Base-by-base conservation (phyloP, 176 grass and related monocot genomes). In the Triticum urartu region DNA sequence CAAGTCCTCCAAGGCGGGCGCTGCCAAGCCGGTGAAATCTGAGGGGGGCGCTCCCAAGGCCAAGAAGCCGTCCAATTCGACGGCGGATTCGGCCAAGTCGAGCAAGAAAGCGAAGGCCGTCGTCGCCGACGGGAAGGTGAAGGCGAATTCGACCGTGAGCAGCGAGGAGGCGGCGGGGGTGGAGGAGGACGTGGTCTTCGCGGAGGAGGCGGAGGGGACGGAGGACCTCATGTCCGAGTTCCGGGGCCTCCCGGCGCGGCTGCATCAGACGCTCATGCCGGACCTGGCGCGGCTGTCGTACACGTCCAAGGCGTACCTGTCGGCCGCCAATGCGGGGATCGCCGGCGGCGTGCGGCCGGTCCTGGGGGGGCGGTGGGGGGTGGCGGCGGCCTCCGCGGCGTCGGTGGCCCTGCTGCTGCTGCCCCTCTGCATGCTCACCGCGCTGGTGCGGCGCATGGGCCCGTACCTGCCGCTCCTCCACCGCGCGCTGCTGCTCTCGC, bases 301-400 rank as follows among this genome's bases (percentile, higher is more conserved):
- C 87, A 91, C 88, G 32, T 97, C 97, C 20, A 96, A 94, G 73
- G 85, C 91, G 12, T 99, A 99, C 92, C 88, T 99, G 21, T 91
- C 94, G 11, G 88, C 94, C 2, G 97, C 97, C 33, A 99, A 99
- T 86, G 78, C 85, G 6, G 92, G 87, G 18, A 96, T 99, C 70
- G 89, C 80, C 5, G 87, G 90, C 63, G 90, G 94, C 15, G 94
- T 96, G 40, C 91, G 84, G 28, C 97, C 92, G 28, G 90, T 88
- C 43, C 85, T 99, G 0, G 94, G 97, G 5, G 93, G 89, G 0
- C 91, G 91, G 75, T 94, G 86, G 87, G 97, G 92, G 10, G 87
- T 86, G 1, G 90, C 76, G 0, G 86, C 90, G 2, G 90, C 97
- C 34, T 62, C 92, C 48, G 82, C 90, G 36, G 94, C 87, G 22